Evolutionary conservation across 148 eudicot genomes (phyloP), one percentile per base, ranked within the genome.

Genomic region (Agrostemma githago): DNA sequence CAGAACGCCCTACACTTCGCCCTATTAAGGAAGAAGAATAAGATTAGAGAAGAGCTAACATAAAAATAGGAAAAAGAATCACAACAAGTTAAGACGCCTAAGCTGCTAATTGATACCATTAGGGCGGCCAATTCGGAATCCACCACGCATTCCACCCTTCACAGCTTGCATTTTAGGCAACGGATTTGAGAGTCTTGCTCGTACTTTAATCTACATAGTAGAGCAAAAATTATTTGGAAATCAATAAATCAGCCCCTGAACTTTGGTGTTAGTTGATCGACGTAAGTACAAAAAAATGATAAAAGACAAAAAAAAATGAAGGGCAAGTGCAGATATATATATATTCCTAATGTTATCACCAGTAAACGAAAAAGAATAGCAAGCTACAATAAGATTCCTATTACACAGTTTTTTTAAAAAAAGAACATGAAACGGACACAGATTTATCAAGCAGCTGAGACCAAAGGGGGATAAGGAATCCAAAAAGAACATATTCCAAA

Each of bases 111-210:
- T 69, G 54, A 68, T 78, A 77, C 84, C 84, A 73, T 76, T 79
- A 75, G 84, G 87, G 74, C 73, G 86, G 73, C 89, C 90, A 74
- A 92, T 89, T 74, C 86, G 84, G 62, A 92, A 89, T 54, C 97
- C 97, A 58, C 97, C 97, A 59, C 83, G 79, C 87, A 92, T 89
- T 62, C 90, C 97, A 61, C 97, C 97, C 84, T 92, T 92, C 69
- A 92, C 90, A 72, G 89, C 94, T 86, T 89, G 94, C 68, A 88
- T 86, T 82, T 92, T 92, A 6, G 97, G 97, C 83, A 82, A 66
- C 51, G 97, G 97, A 78, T 92, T 92, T 65, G 97, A 92, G 57
- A 92, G 90, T 82, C 97, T 86, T 21, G 94, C 94, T 81, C 84
- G 81, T 48, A 92, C 92, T 85, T 80, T 88, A 40, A 83, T 80